Base-by-base conservation (phyloP, 768 basidiomycete species). In the Steccherinum ochraceum region DNA sequence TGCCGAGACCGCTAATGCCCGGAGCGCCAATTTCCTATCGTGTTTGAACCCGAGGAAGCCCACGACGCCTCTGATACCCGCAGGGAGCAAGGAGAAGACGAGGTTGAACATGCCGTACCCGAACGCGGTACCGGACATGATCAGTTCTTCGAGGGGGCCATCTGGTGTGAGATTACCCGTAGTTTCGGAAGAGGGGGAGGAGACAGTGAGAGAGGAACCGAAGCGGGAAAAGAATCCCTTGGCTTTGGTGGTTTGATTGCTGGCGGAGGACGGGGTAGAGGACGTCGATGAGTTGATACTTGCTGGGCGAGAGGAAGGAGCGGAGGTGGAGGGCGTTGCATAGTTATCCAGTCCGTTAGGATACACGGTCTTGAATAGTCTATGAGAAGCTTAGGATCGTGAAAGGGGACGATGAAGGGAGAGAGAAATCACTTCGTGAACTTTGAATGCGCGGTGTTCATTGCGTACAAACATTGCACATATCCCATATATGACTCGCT, bases 401-500 rank as follows among this genome's bases (percentile, higher is more conserved):
- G n/a, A n/a, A n/a, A n/a, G n/a, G n/a, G n/a, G n/a, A n/a, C n/a
- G n/a, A n/a, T n/a, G n/a, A n/a, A n/a, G n/a, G n/a, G n/a, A n/a
- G n/a, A n/a, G 12, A 12, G 5, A 42, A 12, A 24, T 20, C 60
- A 85, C 83, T 82, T 89, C 7, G 80, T 74, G 57, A 87, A 90
- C 60, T 85, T 88, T 2, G 83, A 78, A 58, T 89, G 84, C 12
- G 86, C 86, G 55, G 79, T 80, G 50, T 85, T 86, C 43, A 86
- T 64, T 3, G 74, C 75, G 65, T 64, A 88, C 80, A 89, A 72
- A 70, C 86, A 89, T 57, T 88, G 86, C 5, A 89, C 58, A 61
- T 89, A 89, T 26, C 87, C 88, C 72, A 78, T 81, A 63, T 88
- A 88, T 1, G 81, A 81, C 66, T 89, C 87, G 50, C 84, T 87